Conservation (phyloP, 202 grass and related monocot species). For the Panicum virgatum region DNA sequence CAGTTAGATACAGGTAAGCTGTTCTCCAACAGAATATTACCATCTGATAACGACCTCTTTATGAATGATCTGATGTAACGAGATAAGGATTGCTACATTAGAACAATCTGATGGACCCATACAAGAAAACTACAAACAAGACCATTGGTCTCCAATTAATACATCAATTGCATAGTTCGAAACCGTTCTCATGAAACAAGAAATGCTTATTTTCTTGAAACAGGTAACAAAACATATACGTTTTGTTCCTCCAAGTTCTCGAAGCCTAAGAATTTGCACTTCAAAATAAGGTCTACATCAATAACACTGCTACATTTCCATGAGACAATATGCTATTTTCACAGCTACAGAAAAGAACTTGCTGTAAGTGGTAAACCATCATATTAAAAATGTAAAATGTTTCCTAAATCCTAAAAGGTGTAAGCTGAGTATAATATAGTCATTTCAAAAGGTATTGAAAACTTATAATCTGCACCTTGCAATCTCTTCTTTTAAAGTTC, state of each 20-base stretch:
- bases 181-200: not conserved
- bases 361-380: conserved; percentile 3
- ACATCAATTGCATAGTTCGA: not conserved
- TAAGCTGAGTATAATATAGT: not conserved
- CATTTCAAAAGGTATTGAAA: conserved; percentile 23
- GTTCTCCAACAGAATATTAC: conserved; percentile 80
- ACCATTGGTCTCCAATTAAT: not conserved
- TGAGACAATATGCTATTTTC: not conserved
- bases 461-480: conserved; percentile 48
- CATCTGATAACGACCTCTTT: conserved; percentile 87
- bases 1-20: conserved; percentile 46
- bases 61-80: conserved; percentile 69
- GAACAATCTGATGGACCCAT: conserved; percentile 20
- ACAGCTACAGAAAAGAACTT: not conserved
- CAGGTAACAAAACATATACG: not conserved
- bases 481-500: conserved; percentile 62
- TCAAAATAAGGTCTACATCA: not conserved
- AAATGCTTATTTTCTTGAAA: not conserved
- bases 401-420: conserved; percentile 14
- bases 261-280: not conserved
- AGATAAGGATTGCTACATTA: conserved; percentile 25
- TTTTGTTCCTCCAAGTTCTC: not conserved
- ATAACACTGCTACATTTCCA: not conserved
- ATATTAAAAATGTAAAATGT: conserved; percentile 1
- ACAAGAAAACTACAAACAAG: conserved; percentile 5